phyloP scores from a whole-genome alignment of 108 stramenopile species.

The Hondaea fermentalgiana region DNA sequence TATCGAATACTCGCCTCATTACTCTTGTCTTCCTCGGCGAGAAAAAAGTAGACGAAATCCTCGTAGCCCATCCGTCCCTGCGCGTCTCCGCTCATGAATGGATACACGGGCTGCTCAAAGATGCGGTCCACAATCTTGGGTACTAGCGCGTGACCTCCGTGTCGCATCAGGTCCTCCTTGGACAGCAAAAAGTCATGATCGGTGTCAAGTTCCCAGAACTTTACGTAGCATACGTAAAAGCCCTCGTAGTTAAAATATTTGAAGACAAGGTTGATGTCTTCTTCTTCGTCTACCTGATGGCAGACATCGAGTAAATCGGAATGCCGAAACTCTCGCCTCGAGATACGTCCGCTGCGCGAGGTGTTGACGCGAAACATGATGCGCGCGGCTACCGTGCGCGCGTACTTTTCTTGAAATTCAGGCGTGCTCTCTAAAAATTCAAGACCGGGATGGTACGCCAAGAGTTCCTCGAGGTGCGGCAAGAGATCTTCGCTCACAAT shows the following conservation, averaged over 20 bases:
- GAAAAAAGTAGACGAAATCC: conserved; percentile 97
- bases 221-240: conserved; percentile 96
- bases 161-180: conserved; percentile 73
- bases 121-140: conserved; percentile 95
- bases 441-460: conserved; percentile 49
- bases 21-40: conserved; percentile 91
- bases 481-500: conserved; percentile 47
- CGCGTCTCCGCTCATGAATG: conserved; percentile 41
- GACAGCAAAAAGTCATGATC: conserved; percentile 88
- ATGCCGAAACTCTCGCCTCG: conserved; percentile 36
- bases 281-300: conserved; percentile 47
- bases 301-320: conserved; percentile 40
- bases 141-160: conserved; percentile 78
- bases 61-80: conserved; percentile 67
- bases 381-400: conserved; percentile 47
- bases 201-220: conserved; percentile 95
- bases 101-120: conserved; percentile 77
- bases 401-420: conserved; percentile 60
- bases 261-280: conserved; percentile 53
- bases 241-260: conserved; percentile 80
- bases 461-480: conserved; percentile 47
- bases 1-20: conserved; percentile 80
- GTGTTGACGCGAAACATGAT: conserved; percentile 49
- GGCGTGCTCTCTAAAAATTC: conserved; percentile 51
- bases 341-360: conserved; percentile 35